Evolutionary conservation across 192 early-diverging fungal species (phyloP).

Genomic region (Coemansia sp.): DNA sequence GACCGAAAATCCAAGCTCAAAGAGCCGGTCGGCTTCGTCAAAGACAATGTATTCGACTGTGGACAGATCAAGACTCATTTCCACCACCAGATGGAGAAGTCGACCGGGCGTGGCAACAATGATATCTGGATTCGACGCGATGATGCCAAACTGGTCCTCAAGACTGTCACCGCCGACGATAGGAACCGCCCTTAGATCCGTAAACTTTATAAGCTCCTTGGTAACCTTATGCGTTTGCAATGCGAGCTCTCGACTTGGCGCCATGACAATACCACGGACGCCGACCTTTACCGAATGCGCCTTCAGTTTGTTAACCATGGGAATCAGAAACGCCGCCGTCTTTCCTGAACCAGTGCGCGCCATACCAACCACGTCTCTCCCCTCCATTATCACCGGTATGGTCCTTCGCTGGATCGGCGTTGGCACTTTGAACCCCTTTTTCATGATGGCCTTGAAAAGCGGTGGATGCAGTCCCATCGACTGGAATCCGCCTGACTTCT

Average conservation of each 20-base stretch:
- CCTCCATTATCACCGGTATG: slow-evolving; percentile 89
- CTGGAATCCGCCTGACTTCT: slow-evolving; percentile 97
- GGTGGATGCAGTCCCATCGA: slow-evolving; percentile 90
- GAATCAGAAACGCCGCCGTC: slow-evolving; percentile 93
- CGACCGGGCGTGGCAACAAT: slow-evolving; percentile 84
- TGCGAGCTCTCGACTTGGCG: slow-evolving; percentile 95
- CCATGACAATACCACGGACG: slow-evolving; percentile 77
- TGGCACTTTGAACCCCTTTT: slow-evolving; percentile 96
- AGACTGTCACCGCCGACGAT: slow-evolving; percentile 95
- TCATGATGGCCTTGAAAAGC: slow-evolving; percentile 82
- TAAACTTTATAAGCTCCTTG: slow-evolving; percentile 91
- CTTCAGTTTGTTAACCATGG: slow-evolving; percentile 85
- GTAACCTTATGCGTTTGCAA: slow-evolving; percentile 93
- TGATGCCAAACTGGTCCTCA: slow-evolving; percentile 94
- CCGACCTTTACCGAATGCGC: slow-evolving; percentile 87
- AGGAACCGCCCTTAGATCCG: slow-evolving; percentile 83
- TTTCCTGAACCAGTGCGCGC: slow-evolving; percentile 98
- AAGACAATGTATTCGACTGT: slow-evolving; percentile 95
- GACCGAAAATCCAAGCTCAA: slow-evolving; percentile 95
- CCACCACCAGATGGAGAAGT: slow-evolving; percentile 80
- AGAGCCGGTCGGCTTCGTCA: slow-evolving; percentile 98
- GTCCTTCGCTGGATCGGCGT: slow-evolving; percentile 97
- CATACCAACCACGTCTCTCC: slow-evolving; percentile 96
- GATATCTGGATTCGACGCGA: slow-evolving; percentile 94
- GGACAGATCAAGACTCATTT: slow-evolving; percentile 83